These are phyloP conservation scores for Ascochyta pisi DNA, from an alignment of 2,329 filamentous ascomycete genomes.

Conservation along the genomic window DNA sequence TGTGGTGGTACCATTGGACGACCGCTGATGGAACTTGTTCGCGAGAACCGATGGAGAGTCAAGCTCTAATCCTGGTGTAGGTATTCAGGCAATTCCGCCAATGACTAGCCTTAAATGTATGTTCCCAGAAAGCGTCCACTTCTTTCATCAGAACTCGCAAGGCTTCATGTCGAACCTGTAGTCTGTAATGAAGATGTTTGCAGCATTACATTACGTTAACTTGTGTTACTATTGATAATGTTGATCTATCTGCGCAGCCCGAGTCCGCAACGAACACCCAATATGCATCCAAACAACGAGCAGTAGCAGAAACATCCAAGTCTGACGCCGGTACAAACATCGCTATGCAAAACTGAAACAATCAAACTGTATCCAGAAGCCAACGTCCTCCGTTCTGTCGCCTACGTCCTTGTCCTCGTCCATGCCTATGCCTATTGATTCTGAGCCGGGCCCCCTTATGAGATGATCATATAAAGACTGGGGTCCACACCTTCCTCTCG, in stretches of 20 bases:
- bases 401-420: neutral
- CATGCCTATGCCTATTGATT: neutral
- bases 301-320: constrained; percentile 7
- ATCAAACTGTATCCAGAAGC: constrained; percentile 5
- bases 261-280: neutral
- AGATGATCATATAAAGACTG: constrained; percentile 5
- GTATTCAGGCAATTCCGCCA: too few relatives aligned
- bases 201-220: constrained; percentile 1
- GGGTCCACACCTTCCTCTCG: constrained; percentile 6
- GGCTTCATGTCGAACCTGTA: too few relatives aligned
- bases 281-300: neutral
- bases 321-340: constrained; percentile 12
- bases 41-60: too few relatives aligned
- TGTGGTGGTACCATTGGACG: too few relatives aligned
- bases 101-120: too few relatives aligned
- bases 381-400: neutral
- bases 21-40: too few relatives aligned
- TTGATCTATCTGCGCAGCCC: neutral
- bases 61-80: too few relatives aligned
- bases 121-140: too few relatives aligned
- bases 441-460: neutral
- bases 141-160: too few relatives aligned
- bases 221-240: constrained; percentile 1
- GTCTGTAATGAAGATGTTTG: neutral
- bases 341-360: constrained; percentile 19